Conservation (phyloP, 768 basidiomycete species). For the Boletellus emodensis region DNA sequence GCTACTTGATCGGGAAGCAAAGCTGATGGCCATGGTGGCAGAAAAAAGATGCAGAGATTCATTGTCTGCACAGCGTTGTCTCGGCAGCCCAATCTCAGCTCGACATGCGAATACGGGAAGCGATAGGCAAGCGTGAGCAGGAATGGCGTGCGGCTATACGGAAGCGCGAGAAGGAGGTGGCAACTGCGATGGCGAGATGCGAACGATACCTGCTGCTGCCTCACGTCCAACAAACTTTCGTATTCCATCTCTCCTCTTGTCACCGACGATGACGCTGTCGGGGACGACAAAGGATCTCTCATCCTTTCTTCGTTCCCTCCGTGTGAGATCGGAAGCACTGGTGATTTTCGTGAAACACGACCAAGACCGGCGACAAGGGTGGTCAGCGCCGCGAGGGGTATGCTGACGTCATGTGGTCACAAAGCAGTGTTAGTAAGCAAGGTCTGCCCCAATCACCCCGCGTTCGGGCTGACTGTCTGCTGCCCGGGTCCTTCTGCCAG, state of each 20-base stretch:
- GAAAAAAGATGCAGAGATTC: conserved; percentile 61
- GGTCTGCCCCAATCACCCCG: too few relatives aligned
- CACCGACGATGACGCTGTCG: conserved; percentile 88
- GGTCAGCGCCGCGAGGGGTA: too few relatives aligned
- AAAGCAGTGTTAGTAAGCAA: too few relatives aligned
- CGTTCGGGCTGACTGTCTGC: too few relatives aligned
- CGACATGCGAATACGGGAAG: conserved; percentile 46
- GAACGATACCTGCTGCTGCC: conserved; percentile 69
- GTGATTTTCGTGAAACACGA: too few relatives aligned
- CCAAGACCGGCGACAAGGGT: too few relatives aligned
- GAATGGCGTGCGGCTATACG: conserved; percentile 62
- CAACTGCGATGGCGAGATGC: conserved; percentile 58
- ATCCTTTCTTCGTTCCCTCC: conserved; percentile 83
- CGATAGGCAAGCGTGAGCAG: too few relatives aligned
- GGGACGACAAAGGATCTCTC: conserved; percentile 87
- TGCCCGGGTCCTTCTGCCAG: too few relatives aligned
- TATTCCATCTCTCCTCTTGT: conserved; percentile 70
- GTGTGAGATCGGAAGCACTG: conserved; percentile 90
- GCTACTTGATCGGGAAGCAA: conserved; percentile 53
- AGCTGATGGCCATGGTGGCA: conserved; percentile 42
- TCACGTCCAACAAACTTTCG: conserved; percentile 70
- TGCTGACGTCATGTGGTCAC: too few relatives aligned
- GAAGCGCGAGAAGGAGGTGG: conserved; percentile 69
- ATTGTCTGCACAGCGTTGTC: conserved; percentile 43
- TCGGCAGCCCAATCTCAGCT: conserved; percentile 37